Base-by-base conservation (phyloP, 2,329 filamentous ascomycete species). In the Nemania diffusa region DNA sequence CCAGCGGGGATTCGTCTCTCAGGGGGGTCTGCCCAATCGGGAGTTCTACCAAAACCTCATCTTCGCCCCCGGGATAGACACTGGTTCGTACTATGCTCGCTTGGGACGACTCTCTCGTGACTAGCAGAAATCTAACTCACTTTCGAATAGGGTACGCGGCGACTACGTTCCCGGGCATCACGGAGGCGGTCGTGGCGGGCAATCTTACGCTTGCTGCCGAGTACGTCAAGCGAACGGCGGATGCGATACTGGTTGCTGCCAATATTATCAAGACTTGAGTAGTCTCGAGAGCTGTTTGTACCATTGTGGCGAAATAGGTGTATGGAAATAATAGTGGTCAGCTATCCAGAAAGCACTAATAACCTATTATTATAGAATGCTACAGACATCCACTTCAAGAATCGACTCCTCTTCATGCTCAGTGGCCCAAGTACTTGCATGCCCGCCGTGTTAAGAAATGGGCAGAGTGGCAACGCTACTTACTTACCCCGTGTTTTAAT, bases 31-130 rank as follows among this genome's bases (percentile, higher is more conserved):
- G 2, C 83, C 83, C 0, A 71, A 78, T 48, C 78, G 83, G 26
- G 79, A 82, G 55, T 84, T 83, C 46, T 85, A 79, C 69, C 80
- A 78, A 65, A 81, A 85, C 29, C 80, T 84, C 0, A 81, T 84
- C 0, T 83, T 81, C 6, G 84, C 84, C 0, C 84, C 84, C 0
- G 83, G 84, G 0, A 60, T 82, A 0, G 84, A 84, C 50, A 85
- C 83, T 73, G 84, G 40, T 85, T n/a, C 15, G 72, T 74, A 15
- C 29, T 20, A 37, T 32, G 17, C 27, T 40, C 20, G 8, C 20
- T 40, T 29, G 2, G 22, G 6, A 6, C 9, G 2, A 32, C 5
- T 20, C 42, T 37, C 5, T 20, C 42, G 5, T 1, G 7, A 5
- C 37, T 11, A 3, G 34, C 11, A 48, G 9, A 27, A 11, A 37